Base-by-base conservation (phyloP, 768 basidiomycete genomes). In the Lactarius psammicola region DNA sequence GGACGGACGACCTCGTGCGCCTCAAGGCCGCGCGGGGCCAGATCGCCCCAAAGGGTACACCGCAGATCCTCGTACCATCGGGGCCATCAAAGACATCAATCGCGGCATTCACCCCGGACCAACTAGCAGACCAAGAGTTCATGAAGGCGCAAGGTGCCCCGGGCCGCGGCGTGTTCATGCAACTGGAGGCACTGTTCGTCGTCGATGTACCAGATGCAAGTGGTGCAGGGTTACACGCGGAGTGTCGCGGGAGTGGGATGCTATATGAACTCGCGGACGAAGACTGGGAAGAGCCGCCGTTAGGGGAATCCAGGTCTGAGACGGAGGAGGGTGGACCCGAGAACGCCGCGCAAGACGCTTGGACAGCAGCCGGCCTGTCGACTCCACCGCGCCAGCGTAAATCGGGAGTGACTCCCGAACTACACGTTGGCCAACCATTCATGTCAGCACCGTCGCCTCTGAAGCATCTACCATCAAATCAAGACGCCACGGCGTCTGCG, bases 1-100 rank as follows among this genome's bases (percentile, higher is more conserved):
- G 94, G 93, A 79, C 82, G 5, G 90, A 89, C 65, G 94, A 96
- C 68, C 82, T 95, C 62, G 84, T 95, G 42, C 84, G 94, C 28
- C 79, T 96, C 57, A 91, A 91, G 71, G 75, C 89, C 30, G 82
- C 86, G 1, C 82, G 90, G 44, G 77, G 80, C 38, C 84, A 85
- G 67, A 79, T 92, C 63, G 89, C 89, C 15, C 89, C 90, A 7
- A 71, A 79, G 42, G 90, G 91, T 26, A 81, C 82, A 2, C 80
- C 82, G 54, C 74, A 83, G 64, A 86, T 93, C 49, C 74, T 80
- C 2, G 76, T 86, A 1, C 86, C 90, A 1, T 82, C 89, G 23
- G 86, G 87, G 9, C 85, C 87, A 4, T 72, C 73, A 15, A 30
- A 67, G 20, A 63, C 66, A 28, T 72, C 76, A 11, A 51, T 70